These are phyloP conservation scores for Ophiosphaerella narmari DNA, from an alignment of 2,329 filamentous ascomycete species.

Conservation along the genomic window DNA sequence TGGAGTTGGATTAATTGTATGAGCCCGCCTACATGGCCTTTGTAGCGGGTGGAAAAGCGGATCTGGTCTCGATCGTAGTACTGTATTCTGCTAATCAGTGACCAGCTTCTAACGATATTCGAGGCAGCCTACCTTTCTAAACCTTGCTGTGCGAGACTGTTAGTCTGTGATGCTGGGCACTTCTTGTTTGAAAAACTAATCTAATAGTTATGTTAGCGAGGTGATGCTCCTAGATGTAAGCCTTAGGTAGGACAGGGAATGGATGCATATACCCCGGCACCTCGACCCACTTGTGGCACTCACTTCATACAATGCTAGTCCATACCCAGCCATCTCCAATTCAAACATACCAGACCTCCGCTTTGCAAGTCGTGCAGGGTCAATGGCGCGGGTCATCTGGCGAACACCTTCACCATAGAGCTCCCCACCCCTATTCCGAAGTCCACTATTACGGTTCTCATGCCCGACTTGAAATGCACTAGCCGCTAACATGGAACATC, in stretches of 20 bases:
- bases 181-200: not conserved
- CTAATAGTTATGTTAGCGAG: not conserved
- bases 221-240: not conserved
- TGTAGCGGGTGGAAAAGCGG: not conserved
- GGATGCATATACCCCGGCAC: not conserved
- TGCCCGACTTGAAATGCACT: constrained; percentile 13
- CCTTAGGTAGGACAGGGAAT: not conserved
- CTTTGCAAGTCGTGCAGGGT: not conserved
- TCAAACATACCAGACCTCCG: constrained; percentile 1
- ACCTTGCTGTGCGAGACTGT: not conserved
- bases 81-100: not conserved
- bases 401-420: constrained; percentile 13
- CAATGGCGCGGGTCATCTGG: constrained; percentile 1
- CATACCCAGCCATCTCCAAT: constrained; percentile 9
- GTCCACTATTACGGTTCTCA: constrained; percentile 3
- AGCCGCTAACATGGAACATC: constrained; percentile 16
- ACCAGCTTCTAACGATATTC: not conserved
- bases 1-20: constrained; percentile 6
- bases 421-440: constrained; percentile 11
- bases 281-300: not conserved
- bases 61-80: not conserved
- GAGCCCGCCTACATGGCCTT: constrained; percentile 12
- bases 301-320: constrained; percentile 20
- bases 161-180: not conserved
- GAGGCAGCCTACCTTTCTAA: not conserved